Evolutionary conservation across 441 rosid genomes (phyloP), one percentile per base, ranked within the genome.

Genomic region (Biscutella laevigata): DNA sequence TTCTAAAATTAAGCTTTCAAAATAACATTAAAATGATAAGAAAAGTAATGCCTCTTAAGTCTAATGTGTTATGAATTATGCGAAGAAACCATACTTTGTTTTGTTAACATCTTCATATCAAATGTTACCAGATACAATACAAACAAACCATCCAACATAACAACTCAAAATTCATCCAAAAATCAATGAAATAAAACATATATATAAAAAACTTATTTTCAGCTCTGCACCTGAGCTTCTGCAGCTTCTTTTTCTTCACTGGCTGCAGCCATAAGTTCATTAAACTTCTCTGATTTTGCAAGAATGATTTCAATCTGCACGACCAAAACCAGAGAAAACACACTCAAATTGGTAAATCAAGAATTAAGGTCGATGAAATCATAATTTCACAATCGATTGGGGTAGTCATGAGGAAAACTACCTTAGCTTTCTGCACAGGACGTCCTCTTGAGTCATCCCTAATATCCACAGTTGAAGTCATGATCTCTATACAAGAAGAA

Each of bases 381-480:
- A n/a, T n/a, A 34, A 6, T 24, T 33, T 10, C 11, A 32, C 38
- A 52, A 7, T 2, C 22, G 25, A 25, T 1, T 3, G 4, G 21
- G 11, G n/a, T 30, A 19, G 2, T 2, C 17, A 2, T 12, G 0
- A 50, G 13, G 3, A 19, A 8, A 57, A 43, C 58, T 54, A 78
- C 86, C 81, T 82, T 85, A 32, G 94, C 85, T 69, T 85, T 85
- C 63, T 85, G 94, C 52, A 82, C 78, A 2, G 82, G 80, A 20
- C 82, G 72, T 16, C 83, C 95, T 64, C 89, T 77, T 13, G 77
- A 50, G 43, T 86, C 87, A 25, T 83, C 92, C 73, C 67, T 83
- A 78, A 86, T 83, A 61, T 80, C 95, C 53, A 86, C 86, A 7
- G 92, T 79, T 10, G 85, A 74, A 5, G 82, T 86, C 53, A 50